Evolutionary conservation across 164 flowering plant species (phyloP).

Genomic region (Annona squamosa): DNA sequence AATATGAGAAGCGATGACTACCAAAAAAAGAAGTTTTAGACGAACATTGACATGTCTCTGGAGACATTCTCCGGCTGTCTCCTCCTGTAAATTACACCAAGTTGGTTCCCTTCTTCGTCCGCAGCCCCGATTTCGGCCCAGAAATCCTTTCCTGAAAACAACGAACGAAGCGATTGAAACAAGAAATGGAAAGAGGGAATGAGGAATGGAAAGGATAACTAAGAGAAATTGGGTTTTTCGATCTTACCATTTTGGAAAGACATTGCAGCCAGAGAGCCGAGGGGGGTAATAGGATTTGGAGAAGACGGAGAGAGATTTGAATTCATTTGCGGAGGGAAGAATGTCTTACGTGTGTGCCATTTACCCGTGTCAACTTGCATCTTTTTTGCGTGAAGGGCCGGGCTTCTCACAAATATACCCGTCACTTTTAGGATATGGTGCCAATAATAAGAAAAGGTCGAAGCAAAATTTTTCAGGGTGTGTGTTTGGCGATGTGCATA

Average conservation of each 20-base stretch:
- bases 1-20: background rate
- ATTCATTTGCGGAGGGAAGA: too few species aligned
- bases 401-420: too few species aligned
- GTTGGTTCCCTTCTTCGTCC: conserved; percentile 17
- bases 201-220: background rate
- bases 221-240: background rate
- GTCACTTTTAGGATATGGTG: too few species aligned
- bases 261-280: conserved; percentile 12
- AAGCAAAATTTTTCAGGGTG: too few species aligned
- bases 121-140: conserved; percentile 49
- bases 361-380: too few species aligned
- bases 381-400: too few species aligned
- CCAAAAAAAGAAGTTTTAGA: background rate
- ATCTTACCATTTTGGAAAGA: conserved; percentile 8
- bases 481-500: too few species aligned
- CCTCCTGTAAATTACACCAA: conserved; percentile 39
- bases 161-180: too few species aligned
- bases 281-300: background rate
- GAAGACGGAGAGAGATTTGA: background rate
- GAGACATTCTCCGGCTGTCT: conserved; percentile 17
- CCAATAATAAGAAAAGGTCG: too few species aligned
- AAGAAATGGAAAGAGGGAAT: background rate
- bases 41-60: conserved; percentile 11
- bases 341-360: too few species aligned
- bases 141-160: conserved; percentile 20